These are phyloP conservation scores for Saturnispora besseyi DNA, from an alignment of 805 yeast genomes.

Conservation along the genomic window DNA sequence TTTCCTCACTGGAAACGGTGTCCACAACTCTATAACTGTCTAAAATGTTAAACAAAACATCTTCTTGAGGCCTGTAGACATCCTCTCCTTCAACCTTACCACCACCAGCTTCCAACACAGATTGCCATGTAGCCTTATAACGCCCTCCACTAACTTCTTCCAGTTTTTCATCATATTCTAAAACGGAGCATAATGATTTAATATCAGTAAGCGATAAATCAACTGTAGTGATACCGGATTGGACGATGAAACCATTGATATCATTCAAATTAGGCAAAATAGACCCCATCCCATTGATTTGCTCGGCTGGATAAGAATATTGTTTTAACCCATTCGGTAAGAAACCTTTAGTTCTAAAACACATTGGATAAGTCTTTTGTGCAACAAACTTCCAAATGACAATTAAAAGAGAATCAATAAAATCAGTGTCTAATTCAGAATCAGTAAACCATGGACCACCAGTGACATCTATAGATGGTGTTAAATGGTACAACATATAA, in stretches of 20 bases:
- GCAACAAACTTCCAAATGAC: conserved; percentile 86
- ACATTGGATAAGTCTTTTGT: conserved; percentile 64
- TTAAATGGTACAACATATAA: conserved; percentile 88
- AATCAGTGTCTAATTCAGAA: conserved; percentile 87
- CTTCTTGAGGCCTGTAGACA: conserved; percentile 22
- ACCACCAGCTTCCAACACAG: conserved; percentile 63
- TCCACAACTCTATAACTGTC: conserved; percentile 27
- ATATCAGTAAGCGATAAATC: conserved; percentile 70
- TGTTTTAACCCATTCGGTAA: conserved; percentile 19
- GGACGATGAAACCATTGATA: conserved; percentile 63
- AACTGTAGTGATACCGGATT: conserved; percentile 69
- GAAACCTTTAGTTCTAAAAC: conserved; percentile 37
- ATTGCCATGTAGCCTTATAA: conserved; percentile 77
- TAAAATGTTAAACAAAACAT: conserved; percentile 23
- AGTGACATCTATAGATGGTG: conserved; percentile 91
- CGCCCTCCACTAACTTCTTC: conserved; percentile 55
- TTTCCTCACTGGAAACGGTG: conserved; percentile 3
- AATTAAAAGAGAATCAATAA: conserved; percentile 71
- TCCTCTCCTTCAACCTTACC: conserved; percentile 27
- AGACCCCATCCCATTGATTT: conserved; percentile 22
- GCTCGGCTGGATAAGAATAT: conserved; percentile 21
- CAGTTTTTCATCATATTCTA: conserved; percentile 77
- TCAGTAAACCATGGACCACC: conserved; percentile 99
- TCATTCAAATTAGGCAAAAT: conserved; percentile 63
- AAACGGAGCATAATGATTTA: conserved; percentile 75